Percentiles rank a stretch among this genome's conserved stretches.
phyloP scores from a whole-genome alignment of 768 basidiomycete species.

The Auricularia heimuer region DNA sequence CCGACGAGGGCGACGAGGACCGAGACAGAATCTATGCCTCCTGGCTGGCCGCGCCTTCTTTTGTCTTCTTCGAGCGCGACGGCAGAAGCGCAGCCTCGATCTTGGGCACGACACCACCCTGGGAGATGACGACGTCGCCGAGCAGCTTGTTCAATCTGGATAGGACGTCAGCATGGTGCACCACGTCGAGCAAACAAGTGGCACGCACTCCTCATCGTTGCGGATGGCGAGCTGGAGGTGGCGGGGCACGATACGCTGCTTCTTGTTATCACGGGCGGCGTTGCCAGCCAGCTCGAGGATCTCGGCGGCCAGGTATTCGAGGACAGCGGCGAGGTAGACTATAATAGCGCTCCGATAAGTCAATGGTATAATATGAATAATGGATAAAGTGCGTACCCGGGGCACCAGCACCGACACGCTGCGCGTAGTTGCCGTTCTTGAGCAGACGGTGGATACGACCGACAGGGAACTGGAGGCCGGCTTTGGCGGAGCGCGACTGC shows the following conservation, averaged over 20 bases:
- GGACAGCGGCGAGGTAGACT: constrained; percentile 79
- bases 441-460: constrained; percentile 73
- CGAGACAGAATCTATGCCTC: too few relatives aligned
- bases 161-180: constrained; percentile 3
- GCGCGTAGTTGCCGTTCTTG: constrained; percentile 64
- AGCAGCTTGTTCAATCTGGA: constrained; percentile 46
- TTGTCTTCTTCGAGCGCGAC: constrained; percentile 11
- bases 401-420: constrained; percentile 60
- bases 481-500: constrained; percentile 57
- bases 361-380: background rate
- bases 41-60: background rate
- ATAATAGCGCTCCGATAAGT: constrained; percentile 1
- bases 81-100: constrained; percentile 36
- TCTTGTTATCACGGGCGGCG: constrained; percentile 72
- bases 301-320: constrained; percentile 82
- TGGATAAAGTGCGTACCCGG: constrained; percentile 33
- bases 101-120: constrained; percentile 66
- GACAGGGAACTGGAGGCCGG: constrained; percentile 66
- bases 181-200: background rate
- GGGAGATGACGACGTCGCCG: constrained; percentile 56
- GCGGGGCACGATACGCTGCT: constrained; percentile 72
- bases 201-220: constrained; percentile 59
- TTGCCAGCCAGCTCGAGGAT: constrained; percentile 79
- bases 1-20: too few relatives aligned
- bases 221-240: constrained; percentile 68